Evolutionary conservation across 2,329 filamentous ascomycete species (phyloP), one percentile per base, ranked within the genome.

Genomic region (Botrytis byssoidea): DNA sequence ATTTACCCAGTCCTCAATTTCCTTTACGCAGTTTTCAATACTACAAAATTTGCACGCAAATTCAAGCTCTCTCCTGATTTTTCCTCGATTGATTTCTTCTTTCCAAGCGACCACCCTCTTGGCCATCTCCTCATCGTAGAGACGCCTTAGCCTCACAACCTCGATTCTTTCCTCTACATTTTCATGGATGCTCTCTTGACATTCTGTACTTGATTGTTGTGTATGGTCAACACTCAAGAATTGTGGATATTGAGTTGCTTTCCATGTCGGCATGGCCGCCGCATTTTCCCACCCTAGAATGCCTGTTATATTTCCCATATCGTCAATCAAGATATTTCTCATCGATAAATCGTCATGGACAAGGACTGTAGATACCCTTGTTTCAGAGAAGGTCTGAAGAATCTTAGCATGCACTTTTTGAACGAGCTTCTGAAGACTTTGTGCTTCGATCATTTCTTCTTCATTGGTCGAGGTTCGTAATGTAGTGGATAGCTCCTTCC

Each of bases 21-120:
- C 44, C 12, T 37, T 37, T 32, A 51, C 14, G 22, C 44, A 67
- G n/a, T 25, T 51, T 16, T 55, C 65, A 14, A 67, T 29, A 55
- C 46, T 20, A 40, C 32, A 67, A 29, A 55, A 55, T 55, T 67
- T 67, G 65, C 65, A 67, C n/a, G 65, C 44, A n/a, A n/a, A 66
- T 48, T 66, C 44, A 35, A 66, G 64, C 29, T 55, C 65, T 35
- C 65, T 37, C 65, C 51, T 67, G 0, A 25, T 40, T 37, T 67
- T 67, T 25, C 65, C 32, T 55, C 22, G 65, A 29, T 22, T 37
- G 2, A 55, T 29, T 14, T 55, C 46, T 55, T 55, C 32, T 55
- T 22, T 67, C 46, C 32, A 67, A 55, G 22, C 46, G 10, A 25
- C 29, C 8, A 67, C 32, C 46, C 32, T 67, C 46, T 40, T 55